Evolutionary conservation across 2,329 filamentous ascomycete genomes (phyloP).

Genomic region (Curvularia eragrostidis): DNA sequence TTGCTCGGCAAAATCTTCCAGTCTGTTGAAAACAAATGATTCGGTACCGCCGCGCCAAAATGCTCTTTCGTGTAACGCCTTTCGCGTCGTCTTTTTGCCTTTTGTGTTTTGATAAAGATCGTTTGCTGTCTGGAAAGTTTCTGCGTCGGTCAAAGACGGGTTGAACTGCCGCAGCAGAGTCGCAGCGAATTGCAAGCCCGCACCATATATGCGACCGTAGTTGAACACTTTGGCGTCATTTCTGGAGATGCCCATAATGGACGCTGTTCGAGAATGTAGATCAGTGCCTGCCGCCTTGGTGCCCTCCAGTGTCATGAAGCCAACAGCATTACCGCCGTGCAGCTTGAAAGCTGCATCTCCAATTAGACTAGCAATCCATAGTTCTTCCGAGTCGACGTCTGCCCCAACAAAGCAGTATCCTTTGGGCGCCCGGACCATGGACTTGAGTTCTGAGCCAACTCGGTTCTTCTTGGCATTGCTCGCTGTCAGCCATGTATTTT

Average conservation of each 20-base stretch:
- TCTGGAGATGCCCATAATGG: slow-evolving; percentile 89
- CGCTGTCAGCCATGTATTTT: slow-evolving; percentile 98
- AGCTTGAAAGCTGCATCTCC: slow-evolving; percentile 94
- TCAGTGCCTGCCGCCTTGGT: slow-evolving; percentile 94
- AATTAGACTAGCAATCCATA: slow-evolving; percentile 96
- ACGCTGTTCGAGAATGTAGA: slow-evolving; percentile 89
- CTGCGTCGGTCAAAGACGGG: slow-evolving; percentile 76
- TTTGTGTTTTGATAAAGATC: slow-evolving; percentile 90
- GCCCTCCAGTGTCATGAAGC: slow-evolving; percentile 98
- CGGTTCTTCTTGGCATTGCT: slow-evolving; percentile 96
- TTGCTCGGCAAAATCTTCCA: slow-evolving; percentile 97
- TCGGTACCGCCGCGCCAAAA: slow-evolving; percentile 98
- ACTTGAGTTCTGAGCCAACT: slow-evolving; percentile 94
- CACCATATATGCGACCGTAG: slow-evolving; percentile 98
- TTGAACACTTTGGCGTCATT: slow-evolving; percentile 99
- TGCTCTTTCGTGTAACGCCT: slow-evolving; percentile 70
- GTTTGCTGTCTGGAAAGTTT: slow-evolving; percentile 77
- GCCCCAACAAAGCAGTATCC: slow-evolving; percentile 95
- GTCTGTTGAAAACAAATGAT: slow-evolving; percentile 96
- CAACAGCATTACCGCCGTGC: slow-evolving; percentile 95
- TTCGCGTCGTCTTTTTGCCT: slow-evolving; percentile 81
- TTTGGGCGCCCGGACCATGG: slow-evolving; percentile 90
- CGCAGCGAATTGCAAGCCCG: slow-evolving; percentile 89
- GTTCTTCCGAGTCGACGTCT: slow-evolving; percentile 94
- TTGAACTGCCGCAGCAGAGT: slow-evolving; percentile 94